Conservation (phyloP, 23 red algal genomes). For the Gracilaria domingensis region DNA sequence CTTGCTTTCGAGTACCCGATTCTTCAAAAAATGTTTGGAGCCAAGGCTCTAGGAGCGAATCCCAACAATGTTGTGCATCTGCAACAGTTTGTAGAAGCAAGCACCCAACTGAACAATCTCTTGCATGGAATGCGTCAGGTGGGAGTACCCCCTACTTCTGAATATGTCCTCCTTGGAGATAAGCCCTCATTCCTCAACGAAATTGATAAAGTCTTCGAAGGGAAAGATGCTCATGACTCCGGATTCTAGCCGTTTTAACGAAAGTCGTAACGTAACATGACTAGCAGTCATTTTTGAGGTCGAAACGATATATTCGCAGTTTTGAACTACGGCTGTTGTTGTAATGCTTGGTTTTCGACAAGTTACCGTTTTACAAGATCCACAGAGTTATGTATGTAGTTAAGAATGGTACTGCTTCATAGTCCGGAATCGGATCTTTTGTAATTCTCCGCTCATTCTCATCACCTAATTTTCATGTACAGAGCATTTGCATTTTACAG, state of each 20-base stretch:
- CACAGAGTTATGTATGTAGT: too few species aligned
- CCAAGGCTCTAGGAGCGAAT: neutral
- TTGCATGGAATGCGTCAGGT: neutral
- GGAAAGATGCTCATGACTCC: neutral
- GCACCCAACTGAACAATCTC: neutral
- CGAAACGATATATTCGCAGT: neutral
- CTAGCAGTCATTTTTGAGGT: neutral
- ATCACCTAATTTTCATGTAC: neutral
- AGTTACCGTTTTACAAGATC: too few species aligned
- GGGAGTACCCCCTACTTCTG: neutral
- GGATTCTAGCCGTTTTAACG: neutral
- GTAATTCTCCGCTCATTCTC: neutral
- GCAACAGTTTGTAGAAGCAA: neutral
- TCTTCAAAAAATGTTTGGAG: conserved; percentile 5
- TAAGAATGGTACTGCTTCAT: too few species aligned
- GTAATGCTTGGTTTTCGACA: too few species aligned
- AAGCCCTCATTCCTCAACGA: neutral
- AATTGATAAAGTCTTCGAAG: neutral
- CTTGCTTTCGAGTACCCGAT: neutral
- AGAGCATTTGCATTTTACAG: neutral
- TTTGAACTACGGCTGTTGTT: neutral
- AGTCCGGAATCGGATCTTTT: neutral
- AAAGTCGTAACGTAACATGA: neutral
- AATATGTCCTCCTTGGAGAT: neutral
- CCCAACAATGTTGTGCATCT: neutral